Evolutionary conservation across 2,329 filamentous ascomycete species (phyloP).

Genomic region (Cyanodermella asteris): DNA sequence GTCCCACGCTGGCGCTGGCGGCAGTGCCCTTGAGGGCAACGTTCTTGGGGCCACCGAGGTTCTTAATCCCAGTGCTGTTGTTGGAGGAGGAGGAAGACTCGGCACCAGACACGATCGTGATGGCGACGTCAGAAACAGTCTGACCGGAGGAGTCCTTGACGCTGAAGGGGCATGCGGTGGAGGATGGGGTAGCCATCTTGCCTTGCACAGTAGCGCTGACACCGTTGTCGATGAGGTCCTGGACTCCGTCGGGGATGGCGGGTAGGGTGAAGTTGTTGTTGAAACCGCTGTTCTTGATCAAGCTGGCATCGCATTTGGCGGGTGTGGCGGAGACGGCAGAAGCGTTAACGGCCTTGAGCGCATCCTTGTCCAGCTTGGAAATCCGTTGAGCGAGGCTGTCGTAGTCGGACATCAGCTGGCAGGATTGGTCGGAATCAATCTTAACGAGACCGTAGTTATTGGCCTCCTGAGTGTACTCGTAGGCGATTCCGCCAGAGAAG

Average conservation of each 20-base stretch:
- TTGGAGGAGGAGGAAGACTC: no score
- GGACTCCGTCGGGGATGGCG: constrained; percentile 40
- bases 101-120: no score
- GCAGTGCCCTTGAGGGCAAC: no score
- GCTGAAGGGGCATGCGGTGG: constrained; percentile 33
- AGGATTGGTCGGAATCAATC: constrained; percentile 34
- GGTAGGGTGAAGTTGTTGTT: constrained; percentile 62
- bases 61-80: no score
- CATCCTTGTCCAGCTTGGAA: constrained; percentile 47
- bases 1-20: no score
- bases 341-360: constrained; percentile 41
- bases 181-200: no score
- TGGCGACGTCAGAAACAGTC: constrained; percentile 2
- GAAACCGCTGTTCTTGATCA: constrained; percentile 49
- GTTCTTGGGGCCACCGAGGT: no score
- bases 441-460: constrained; percentile 35
- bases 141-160: constrained; percentile 26
- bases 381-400: constrained; percentile 57
- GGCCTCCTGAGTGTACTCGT: constrained; percentile 26
- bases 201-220: no score
- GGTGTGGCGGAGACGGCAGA: constrained; percentile 31
- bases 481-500: constrained; percentile 35
- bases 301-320: constrained; percentile 39
- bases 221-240: constrained; percentile 55
- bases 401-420: constrained; percentile 41